Percentiles rank a stretch among this genome's conserved stretches.
Conservation (phyloP, 768 basidiomycete species). For the Crepidotus variabilis region DNA sequence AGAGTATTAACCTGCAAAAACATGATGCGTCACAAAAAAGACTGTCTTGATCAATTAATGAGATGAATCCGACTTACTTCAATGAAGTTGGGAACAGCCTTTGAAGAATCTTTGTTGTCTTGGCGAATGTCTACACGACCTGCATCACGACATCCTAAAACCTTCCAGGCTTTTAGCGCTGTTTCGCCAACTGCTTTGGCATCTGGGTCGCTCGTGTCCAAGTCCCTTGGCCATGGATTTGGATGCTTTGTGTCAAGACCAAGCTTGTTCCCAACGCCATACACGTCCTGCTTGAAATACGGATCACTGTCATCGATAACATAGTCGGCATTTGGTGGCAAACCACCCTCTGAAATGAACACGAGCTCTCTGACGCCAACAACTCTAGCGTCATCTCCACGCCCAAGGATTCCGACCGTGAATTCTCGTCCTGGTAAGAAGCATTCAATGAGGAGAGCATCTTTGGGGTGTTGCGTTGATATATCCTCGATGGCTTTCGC, state of each 20-base stretch:
- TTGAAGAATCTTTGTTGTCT: neutral
- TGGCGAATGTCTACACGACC: neutral
- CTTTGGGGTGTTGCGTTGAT: conserved; percentile 9
- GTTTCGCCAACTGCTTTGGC: neutral
- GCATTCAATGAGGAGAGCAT: conserved; percentile 19
- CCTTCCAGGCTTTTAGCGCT: neutral
- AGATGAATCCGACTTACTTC: conserved; percentile 1
- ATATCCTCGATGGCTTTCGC: neutral
- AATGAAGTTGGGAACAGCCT: conserved; percentile 8
- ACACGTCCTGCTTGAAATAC: too few species aligned
- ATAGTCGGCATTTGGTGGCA: neutral
- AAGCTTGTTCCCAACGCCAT: too few species aligned
- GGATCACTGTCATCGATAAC: too few species aligned
- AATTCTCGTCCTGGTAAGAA: conserved; percentile 22
- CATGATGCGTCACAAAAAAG: too few species aligned
- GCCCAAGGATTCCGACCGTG: conserved; percentile 21
- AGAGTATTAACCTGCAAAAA: conserved; percentile 5
- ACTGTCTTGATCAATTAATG: too few species aligned
- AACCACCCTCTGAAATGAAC: neutral
- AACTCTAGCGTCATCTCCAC: conserved; percentile 15
- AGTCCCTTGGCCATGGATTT: neutral
- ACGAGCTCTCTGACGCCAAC: conserved; percentile 15
- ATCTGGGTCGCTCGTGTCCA: neutral
- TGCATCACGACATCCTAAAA: neutral
- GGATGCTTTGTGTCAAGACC: neutral